Base-by-base conservation (phyloP, 768 basidiomycete species). In the Lyophyllum semitale region DNA sequence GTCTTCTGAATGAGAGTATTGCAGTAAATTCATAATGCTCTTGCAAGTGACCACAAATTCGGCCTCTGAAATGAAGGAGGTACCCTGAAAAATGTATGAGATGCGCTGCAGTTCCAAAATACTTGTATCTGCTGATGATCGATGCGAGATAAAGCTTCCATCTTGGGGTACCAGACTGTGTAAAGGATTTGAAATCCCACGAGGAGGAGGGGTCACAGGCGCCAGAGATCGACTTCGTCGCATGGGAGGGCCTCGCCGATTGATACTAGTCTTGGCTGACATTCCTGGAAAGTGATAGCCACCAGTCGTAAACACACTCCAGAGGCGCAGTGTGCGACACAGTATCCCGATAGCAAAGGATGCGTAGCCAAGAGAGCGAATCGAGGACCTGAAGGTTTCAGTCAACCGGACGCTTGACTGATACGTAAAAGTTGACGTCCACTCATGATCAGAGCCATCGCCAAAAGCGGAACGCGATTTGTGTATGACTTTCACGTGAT, bases 41-140 rank as follows among this genome's bases (percentile, higher is more conserved):
- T 64, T 64, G 37, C 63, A 62, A 27, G 57, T 53, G 15, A 57
- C 45, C 1, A 62, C 59, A 26, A 64, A 64, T 52, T 62, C 54
- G 18, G 63, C 46, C 40, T 62, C 60, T 35, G 63, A 59, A 42
- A 64, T 59, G 26, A 47, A 38, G 11, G 43, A 41, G 1, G 47
- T 45, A 5, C 44, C 48, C 38, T 60, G 49, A 9, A 64, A 58
- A 17, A 59, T 9, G 22, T 11, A n/a, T 22, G 54, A 56, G 27
- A 62, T 41, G 22, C 57, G 58, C 44, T 57, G 56, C 22, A 64
- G 38, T 26, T 58, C 56, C 1, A 48, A 25, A 27, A 38, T 38
- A 18, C n/a, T n/a, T n/a, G 50, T 32, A 29, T 46, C 25, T 20
- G 27, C 23, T 43, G 26, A 29, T 9, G 38, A 25, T 8, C 5